A percentile compares a stretch with the other conserved stretches of the same genome.
phyloP scores from a whole-genome alignment of 2,329 filamentous ascomycete genomes.

The Trichoderma endophyticum region DNA sequence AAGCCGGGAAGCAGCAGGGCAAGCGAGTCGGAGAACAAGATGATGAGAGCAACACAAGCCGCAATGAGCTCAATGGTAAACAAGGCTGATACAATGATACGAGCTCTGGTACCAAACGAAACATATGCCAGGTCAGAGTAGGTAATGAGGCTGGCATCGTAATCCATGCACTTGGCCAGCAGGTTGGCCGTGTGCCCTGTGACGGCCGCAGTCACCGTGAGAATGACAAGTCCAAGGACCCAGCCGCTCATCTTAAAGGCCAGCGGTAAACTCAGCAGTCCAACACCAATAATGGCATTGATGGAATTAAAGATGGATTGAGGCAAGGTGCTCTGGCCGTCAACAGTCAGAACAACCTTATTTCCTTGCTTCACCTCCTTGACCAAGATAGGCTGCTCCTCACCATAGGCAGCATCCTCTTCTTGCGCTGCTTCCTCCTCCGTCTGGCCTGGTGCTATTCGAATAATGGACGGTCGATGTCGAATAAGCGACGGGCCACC shows the following conservation, averaged over 20 bases:
- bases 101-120: conserved; percentile 79
- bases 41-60: conserved; percentile 82
- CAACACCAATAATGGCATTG: conserved; percentile 88
- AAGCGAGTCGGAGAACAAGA: conserved; percentile 91
- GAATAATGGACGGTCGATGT: conserved; percentile 46
- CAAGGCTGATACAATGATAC: conserved; percentile 76
- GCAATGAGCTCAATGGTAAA: conserved; percentile 86
- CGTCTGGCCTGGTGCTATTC: conserved; percentile 28
- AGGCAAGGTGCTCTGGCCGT: conserved; percentile 90
- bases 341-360: conserved; percentile 76
- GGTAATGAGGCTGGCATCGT: conserved; percentile 81
- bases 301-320: conserved; percentile 97
- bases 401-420: conserved; percentile 46
- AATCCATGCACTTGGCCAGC: conserved; percentile 82
- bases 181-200: conserved; percentile 85
- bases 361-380: conserved; percentile 88
- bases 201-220: conserved; percentile 68
- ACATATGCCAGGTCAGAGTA: conserved; percentile 93
- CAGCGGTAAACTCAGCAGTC: conserved; percentile 82
- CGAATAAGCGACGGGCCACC: conserved; percentile 31
- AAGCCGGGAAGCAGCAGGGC: conserved; percentile 71
- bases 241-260: conserved; percentile 85
- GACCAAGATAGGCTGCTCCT: conserved; percentile 74
- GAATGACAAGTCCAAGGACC: conserved; percentile 74
- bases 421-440: conserved; percentile 23